phyloP scores from a whole-genome alignment of 2,329 filamentous ascomycete species.

The Aureobasidium pullulans region DNA sequence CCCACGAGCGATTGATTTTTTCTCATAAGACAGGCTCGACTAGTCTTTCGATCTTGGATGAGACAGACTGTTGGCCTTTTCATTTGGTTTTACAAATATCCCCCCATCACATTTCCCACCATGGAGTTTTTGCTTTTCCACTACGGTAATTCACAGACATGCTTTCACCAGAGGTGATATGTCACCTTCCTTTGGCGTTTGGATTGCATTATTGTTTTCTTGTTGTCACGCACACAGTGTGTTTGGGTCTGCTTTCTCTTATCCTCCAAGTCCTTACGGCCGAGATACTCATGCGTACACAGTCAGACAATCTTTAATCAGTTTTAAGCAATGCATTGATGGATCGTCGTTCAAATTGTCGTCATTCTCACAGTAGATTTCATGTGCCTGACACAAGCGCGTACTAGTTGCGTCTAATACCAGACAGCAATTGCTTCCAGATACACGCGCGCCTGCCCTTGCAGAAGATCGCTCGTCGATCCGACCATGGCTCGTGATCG shows the following conservation, averaged over 20 bases:
- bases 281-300: constrained; percentile 4
- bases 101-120: background rate
- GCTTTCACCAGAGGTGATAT: background rate
- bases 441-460: background rate
- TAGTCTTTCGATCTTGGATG: background rate
- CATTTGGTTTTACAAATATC: constrained; percentile 8
- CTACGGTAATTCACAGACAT: background rate
- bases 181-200: background rate
- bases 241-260: background rate
- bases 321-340: background rate
- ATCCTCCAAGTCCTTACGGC: constrained; percentile 1
- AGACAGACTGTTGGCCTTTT: background rate
- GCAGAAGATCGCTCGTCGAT: constrained; percentile 3
- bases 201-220: background rate
- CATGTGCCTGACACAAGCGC: background rate
- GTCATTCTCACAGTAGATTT: background rate
- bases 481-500: background rate
- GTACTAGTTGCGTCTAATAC: background rate
- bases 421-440: background rate
- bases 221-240: background rate
- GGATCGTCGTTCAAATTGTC: background rate
- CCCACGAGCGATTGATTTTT: constrained; percentile 10
- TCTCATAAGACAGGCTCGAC: background rate
- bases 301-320: constrained; percentile 7
- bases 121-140: background rate